Base-by-base conservation (phyloP, 345 rosid species). In the Bruguiera gymnorhiza region DNA sequence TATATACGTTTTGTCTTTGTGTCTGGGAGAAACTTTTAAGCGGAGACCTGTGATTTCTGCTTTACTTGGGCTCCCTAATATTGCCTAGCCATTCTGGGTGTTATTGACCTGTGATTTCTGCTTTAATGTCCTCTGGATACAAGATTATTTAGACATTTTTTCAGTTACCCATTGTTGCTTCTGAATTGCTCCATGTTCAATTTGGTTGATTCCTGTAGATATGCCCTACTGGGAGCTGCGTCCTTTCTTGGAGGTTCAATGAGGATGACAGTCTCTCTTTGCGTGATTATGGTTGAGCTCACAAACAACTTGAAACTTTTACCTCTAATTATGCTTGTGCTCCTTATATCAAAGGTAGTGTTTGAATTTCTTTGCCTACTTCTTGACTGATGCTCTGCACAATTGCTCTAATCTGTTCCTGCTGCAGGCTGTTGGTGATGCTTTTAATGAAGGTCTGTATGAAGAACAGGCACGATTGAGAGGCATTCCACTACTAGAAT, bases 241-340 rank as follows among this genome's bases (percentile, higher is more conserved):
- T 92, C 98, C 37, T 95, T 95, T 84, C 99, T 95, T 70, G 99
- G 99, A 46, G 99, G 99, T 78, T 95, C 98, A 60, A 94, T 92
- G 97, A 84, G 99, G 76, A 92, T 95, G 93, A 95, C 99, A 27
- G 99, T 95, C 63, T 87, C 99, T 30, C 83, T 95, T 37, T 95
- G 99, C 75, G 99, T 92, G 63, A 95, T 95, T 59, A 95, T 92
- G 99, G 97, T 95, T 76, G 99, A 95, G 86, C 90, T 95, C 82
- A 85, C 98, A 63, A 95, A 95, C 76, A 95, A 92, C 74, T 84
- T 95, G 82, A 90, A 95, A 66, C 89, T 95, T 67, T 78, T 95
- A 68, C 99, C 99, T 73, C 93, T 95, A 52, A 95, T 95, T 73
- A 95, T 92, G 99, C 89, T 92, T 79, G 98, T 95, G 79, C 98